Conservation (phyloP, 2,329 filamentous ascomycete species). For the Alternaria brassicae region DNA sequence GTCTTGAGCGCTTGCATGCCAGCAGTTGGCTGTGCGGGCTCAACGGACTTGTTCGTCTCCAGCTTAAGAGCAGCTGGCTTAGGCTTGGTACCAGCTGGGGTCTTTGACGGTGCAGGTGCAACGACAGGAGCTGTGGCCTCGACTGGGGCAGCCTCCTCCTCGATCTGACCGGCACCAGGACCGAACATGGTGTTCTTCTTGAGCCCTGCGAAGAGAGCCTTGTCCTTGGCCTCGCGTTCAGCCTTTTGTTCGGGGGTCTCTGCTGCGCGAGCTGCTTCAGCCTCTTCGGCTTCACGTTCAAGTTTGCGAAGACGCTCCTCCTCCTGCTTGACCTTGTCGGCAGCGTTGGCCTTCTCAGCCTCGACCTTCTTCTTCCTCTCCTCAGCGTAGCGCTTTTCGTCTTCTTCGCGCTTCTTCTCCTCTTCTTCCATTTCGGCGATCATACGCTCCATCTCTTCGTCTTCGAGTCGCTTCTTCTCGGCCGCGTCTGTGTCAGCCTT, state of each 20-base stretch:
- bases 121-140: conserved; percentile 53
- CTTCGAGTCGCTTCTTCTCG: conserved; percentile 48
- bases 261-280: conserved; percentile 54
- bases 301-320: conserved; percentile 61
- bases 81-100: conserved; percentile 66
- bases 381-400: conserved; percentile 74
- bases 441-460: conserved; percentile 62
- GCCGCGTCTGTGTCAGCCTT: conserved; percentile 52
- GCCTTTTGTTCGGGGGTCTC: conserved; percentile 53
- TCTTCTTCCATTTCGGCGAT: conserved; percentile 67
- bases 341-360: conserved; percentile 65
- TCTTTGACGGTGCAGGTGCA: conserved; percentile 36
- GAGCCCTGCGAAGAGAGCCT: conserved; percentile 54
- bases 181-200: conserved; percentile 59
- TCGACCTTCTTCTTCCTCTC: conserved; percentile 70
- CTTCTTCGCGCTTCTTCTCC: conserved; percentile 63
- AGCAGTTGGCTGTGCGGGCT: conserved; percentile 90
- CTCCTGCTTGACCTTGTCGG: conserved; percentile 53
- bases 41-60: conserved; percentile 82
- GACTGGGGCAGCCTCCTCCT: conserved; percentile 39
- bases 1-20: conserved; percentile 93
- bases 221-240: conserved; percentile 45
- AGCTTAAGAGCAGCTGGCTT: conserved; percentile 92
- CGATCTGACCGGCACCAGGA: conserved; percentile 50
- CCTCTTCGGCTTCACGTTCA: conserved; percentile 59